A percentile compares a stretch with the other conserved stretches of the same genome.
Conservation (phyloP, 495 filamentous ascomycete genomes). For the Lophiostoma macrostomum region DNA sequence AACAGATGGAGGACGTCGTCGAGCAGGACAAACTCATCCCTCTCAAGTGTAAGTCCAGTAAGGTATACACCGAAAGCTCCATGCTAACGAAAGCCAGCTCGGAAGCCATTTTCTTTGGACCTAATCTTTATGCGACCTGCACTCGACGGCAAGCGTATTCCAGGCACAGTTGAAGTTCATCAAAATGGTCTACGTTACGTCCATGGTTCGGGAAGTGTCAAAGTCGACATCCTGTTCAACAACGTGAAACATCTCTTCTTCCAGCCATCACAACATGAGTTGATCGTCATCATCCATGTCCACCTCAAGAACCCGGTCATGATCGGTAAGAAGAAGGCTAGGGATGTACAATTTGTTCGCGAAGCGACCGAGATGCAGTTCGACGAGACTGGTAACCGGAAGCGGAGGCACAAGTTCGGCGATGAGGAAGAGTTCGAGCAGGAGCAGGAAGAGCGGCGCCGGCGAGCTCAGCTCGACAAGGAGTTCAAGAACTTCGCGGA, state of each 20-base stretch:
- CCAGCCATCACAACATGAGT: slow-evolving; percentile 90
- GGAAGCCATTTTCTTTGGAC: slow-evolving; percentile 79
- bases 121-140: slow-evolving; percentile 92
- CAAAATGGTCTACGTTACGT: slow-evolving; percentile 97
- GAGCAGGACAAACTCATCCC: slow-evolving; percentile 97
- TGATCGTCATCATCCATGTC: slow-evolving; percentile 97
- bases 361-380: slow-evolving; percentile 99
- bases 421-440: slow-evolving; percentile 99
- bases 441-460: slow-evolving; percentile 92
- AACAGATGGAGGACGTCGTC: slow-evolving; percentile 99
- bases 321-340: slow-evolving; percentile 97
- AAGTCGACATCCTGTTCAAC: slow-evolving; percentile 93
- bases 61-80: not conserved
- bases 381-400: slow-evolving; percentile 96
- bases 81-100: slow-evolving; percentile 52
- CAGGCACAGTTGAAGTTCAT: slow-evolving; percentile 94
- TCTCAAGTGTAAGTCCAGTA: slow-evolving; percentile 41
- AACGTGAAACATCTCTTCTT: slow-evolving; percentile 99
- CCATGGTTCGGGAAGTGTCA: slow-evolving; percentile 77
- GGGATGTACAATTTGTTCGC: slow-evolving; percentile 96
- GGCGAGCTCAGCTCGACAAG: slow-evolving; percentile 85
- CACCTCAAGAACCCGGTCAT: slow-evolving; percentile 98
- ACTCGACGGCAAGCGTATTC: slow-evolving; percentile 91
- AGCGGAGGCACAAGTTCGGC: slow-evolving; percentile 96
- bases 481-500: slow-evolving; percentile 97